phyloP scores from a whole-genome alignment of 495 filamentous ascomycete genomes.

The Daldinia concentrica region DNA sequence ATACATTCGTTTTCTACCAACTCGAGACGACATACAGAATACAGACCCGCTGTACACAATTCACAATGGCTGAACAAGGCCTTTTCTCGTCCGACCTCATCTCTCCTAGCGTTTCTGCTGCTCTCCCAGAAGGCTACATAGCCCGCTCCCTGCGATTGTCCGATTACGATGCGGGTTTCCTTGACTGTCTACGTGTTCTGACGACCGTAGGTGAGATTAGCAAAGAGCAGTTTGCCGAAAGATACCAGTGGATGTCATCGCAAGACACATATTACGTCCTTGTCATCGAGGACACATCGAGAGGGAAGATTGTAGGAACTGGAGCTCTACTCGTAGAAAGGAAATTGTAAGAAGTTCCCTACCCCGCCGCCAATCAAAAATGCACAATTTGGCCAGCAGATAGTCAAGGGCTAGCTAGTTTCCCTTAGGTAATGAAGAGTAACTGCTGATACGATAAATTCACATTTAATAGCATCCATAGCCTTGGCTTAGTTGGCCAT shows the following conservation, averaged over 20 bases:
- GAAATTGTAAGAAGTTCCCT: conserved; percentile 70
- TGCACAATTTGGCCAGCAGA: not conserved
- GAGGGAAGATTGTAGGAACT: conserved; percentile 76
- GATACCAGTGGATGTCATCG: conserved; percentile 84
- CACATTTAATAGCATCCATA: conserved; percentile 66
- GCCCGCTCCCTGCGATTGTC: conserved; percentile 80
- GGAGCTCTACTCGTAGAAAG: conserved; percentile 86
- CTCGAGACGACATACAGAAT: conserved; percentile 5
- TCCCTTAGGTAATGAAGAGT: not conserved
- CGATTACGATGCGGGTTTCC: conserved; percentile 83
- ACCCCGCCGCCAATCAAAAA: not conserved
- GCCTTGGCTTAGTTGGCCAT: conserved; percentile 83
- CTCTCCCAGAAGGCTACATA: conserved; percentile 81
- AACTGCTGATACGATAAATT: conserved; percentile 24
- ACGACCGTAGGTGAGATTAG: conserved; percentile 92
- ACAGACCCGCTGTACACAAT: not conserved
- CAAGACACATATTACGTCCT: conserved; percentile 86
- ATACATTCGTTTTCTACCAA: not conserved
- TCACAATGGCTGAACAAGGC: conserved; percentile 58
- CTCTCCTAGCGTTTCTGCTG: conserved; percentile 73
- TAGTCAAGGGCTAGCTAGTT: not conserved
- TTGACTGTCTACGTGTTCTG: conserved; percentile 89
- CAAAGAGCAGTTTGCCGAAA: conserved; percentile 75
- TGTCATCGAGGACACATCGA: conserved; percentile 76
- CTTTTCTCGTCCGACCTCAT: conserved; percentile 84